These are phyloP conservation scores for Ophiocordyceps robertsii DNA, from an alignment of 2,329 filamentous ascomycete species.

Conservation along the genomic window DNA sequence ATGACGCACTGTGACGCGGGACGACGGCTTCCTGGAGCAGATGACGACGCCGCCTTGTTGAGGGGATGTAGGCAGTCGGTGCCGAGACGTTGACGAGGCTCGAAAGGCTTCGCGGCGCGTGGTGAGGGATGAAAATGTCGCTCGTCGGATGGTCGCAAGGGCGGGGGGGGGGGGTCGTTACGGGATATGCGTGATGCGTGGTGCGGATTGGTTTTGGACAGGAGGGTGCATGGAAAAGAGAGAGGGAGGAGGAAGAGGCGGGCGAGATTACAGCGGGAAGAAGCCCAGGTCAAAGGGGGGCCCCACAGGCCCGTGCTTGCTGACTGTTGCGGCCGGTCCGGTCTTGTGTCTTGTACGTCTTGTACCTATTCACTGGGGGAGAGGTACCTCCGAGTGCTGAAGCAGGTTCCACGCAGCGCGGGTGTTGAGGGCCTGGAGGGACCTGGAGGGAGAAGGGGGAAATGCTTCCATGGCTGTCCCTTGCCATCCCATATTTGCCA, in stretches of 20 bases:
- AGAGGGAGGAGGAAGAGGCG: not conserved
- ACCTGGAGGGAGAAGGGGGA: too few relatives aligned
- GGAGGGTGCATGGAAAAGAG: not conserved
- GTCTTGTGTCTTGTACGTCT: too few relatives aligned
- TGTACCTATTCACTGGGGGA: too few relatives aligned
- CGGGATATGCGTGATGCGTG: not conserved
- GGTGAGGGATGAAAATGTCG: not conserved
- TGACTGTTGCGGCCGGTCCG: not conserved
- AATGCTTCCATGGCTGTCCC: too few relatives aligned
- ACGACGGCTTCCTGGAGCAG: conserved; percentile 6
- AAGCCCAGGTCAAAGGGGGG: not conserved
- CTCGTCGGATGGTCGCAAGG: not conserved
- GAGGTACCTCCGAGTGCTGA: too few relatives aligned
- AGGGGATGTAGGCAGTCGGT: not conserved
- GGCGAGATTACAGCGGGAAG: conserved; percentile 1
- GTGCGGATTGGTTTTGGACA: not conserved
- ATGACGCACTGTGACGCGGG: conserved; percentile 14
- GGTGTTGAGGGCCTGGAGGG: too few relatives aligned
- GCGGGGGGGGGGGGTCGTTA: not conserved
- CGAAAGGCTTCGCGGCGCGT: not conserved
- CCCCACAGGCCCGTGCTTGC: conserved; percentile 1
- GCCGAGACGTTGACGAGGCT: not conserved
- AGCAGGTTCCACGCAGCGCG: too few relatives aligned
- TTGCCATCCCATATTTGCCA: too few relatives aligned
- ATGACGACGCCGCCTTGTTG: conserved; percentile 5